phyloP scores from a whole-genome alignment of 2,329 filamentous ascomycete species.

The Furcasterigmium furcatum region DNA sequence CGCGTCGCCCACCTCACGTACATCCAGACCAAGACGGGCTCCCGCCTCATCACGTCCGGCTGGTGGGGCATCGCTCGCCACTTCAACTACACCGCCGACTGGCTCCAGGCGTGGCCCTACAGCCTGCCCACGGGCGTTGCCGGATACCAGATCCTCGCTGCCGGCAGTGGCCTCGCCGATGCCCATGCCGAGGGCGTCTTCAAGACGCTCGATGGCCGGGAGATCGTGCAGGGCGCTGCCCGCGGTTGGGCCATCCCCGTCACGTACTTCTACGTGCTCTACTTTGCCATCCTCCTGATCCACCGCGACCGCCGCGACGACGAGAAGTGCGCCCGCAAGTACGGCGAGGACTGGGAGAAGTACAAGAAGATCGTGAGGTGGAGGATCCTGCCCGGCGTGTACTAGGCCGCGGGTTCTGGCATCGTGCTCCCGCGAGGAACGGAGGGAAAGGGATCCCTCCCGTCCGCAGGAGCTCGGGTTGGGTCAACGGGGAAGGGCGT shows the following conservation, averaged over 20 bases:
- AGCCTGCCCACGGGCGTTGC: conserved; percentile 81
- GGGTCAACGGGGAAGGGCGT: not conserved
- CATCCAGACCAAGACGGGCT: conserved; percentile 80
- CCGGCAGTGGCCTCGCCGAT: conserved; percentile 43
- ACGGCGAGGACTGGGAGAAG: conserved; percentile 86
- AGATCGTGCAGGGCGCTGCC: conserved; percentile 68
- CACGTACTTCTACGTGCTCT: conserved; percentile 92
- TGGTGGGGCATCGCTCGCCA: conserved; percentile 94
- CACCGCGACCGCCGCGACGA: conserved; percentile 87
- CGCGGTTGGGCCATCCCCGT: conserved; percentile 82
- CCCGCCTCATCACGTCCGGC: conserved; percentile 75
- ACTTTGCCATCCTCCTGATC: conserved; percentile 83
- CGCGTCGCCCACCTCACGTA: conserved; percentile 76
- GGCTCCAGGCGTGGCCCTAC: conserved; percentile 91
- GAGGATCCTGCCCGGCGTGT: conserved; percentile 81
- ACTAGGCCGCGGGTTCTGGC: conserved; percentile 42
- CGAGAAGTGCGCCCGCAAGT: conserved; percentile 87
- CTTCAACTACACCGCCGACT: conserved; percentile 95
- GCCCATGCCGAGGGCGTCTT: conserved; percentile 47
- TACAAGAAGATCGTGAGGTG: conserved; percentile 82
- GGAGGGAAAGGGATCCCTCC: no score
- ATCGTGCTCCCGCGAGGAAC: not conserved
- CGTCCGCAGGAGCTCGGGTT: not conserved
- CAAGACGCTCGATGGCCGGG: conserved; percentile 56
- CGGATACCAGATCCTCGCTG: conserved; percentile 70